Conservation (phyloP, 371 early-diverging fungal species). For the Enterospora canceri region DNA sequence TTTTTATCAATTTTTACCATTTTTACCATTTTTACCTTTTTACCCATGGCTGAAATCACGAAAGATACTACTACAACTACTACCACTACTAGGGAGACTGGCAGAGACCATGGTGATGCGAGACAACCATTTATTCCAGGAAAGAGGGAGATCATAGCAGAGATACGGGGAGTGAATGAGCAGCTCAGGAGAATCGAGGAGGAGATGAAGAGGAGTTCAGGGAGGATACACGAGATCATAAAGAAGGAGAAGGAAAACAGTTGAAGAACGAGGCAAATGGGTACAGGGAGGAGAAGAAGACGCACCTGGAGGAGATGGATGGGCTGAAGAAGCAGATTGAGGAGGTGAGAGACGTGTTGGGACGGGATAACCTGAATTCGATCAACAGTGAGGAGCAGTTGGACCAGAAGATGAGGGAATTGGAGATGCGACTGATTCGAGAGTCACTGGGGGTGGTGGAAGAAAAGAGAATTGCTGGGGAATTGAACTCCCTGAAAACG, state of each 20-base stretch:
- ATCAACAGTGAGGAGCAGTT: conserved; percentile 28
- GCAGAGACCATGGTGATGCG: too few species aligned
- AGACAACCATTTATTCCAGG: conserved; percentile 10
- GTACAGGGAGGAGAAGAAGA: conserved; percentile 13
- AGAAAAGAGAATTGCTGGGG: conserved; percentile 39
- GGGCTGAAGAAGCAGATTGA: conserved; percentile 2
- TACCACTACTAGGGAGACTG: too few species aligned
- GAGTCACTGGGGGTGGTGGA: conserved; percentile 10
- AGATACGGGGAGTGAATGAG: conserved; percentile 2
- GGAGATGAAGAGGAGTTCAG: background rate
- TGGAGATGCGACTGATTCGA: conserved; percentile 34
- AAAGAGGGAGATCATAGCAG: conserved; percentile 1
- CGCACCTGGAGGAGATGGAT: background rate
- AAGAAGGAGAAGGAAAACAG: conserved; percentile 1
- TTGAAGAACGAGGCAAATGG: conserved; percentile 13
- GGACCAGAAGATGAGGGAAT: conserved; percentile 33
- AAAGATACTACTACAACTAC: too few species aligned
- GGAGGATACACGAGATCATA: background rate
- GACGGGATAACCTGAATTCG: background rate
- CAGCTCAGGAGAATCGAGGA: background rate
- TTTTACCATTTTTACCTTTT: too few species aligned
- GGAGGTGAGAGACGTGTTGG: background rate
- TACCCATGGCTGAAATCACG: too few species aligned
- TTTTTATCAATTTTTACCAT: too few species aligned
- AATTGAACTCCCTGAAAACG: conserved; percentile 21